Conservation (phyloP, 192 early-diverging fungal species). For the Coemansia sp. region DNA sequence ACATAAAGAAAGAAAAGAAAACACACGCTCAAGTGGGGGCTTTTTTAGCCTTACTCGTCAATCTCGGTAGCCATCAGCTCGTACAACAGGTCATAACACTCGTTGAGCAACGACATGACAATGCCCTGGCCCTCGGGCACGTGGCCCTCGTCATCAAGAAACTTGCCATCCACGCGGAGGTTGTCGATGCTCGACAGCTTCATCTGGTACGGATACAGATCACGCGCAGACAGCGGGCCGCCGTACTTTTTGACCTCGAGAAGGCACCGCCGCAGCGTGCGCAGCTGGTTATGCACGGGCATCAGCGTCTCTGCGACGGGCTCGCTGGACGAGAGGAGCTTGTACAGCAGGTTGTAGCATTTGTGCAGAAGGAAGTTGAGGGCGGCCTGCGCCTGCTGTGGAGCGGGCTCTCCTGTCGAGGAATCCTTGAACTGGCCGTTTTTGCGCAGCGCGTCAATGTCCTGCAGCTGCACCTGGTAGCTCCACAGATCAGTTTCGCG, state of each 20-base stretch:
- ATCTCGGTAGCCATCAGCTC: slow-evolving; percentile 66
- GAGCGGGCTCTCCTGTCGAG: slow-evolving; percentile 60
- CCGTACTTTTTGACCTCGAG: slow-evolving; percentile 81
- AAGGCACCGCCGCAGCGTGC: slow-evolving; percentile 77
- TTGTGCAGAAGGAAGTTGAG: slow-evolving; percentile 74
- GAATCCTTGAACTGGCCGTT: slow-evolving; percentile 82
- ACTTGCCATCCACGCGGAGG: slow-evolving; percentile 81
- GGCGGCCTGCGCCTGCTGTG: slow-evolving; percentile 70
- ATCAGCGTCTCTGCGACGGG: slow-evolving; percentile 80
- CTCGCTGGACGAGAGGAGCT: slow-evolving; percentile 75
- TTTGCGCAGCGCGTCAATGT: slow-evolving; percentile 79
- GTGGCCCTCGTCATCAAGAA: slow-evolving; percentile 76
- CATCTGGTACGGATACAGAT: slow-evolving; percentile 88
- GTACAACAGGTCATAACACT: slow-evolving; percentile 86
- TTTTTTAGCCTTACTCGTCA: slow-evolving; percentile 36
- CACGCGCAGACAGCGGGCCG: slow-evolving; percentile 67
- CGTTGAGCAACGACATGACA: slow-evolving; percentile 77
- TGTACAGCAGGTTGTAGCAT: slow-evolving; percentile 84
- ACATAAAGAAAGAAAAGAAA: slow-evolving; percentile 6
- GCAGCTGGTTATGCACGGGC: slow-evolving; percentile 83
- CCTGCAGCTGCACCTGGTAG: slow-evolving; percentile 75
- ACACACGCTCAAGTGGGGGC: not conserved
- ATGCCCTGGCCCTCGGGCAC: slow-evolving; percentile 87
- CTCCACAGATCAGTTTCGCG: slow-evolving; percentile 78
- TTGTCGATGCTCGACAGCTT: slow-evolving; percentile 81